Base-by-base conservation (phyloP, 305 asterid genomes). In the Ilex paraguariensis region DNA sequence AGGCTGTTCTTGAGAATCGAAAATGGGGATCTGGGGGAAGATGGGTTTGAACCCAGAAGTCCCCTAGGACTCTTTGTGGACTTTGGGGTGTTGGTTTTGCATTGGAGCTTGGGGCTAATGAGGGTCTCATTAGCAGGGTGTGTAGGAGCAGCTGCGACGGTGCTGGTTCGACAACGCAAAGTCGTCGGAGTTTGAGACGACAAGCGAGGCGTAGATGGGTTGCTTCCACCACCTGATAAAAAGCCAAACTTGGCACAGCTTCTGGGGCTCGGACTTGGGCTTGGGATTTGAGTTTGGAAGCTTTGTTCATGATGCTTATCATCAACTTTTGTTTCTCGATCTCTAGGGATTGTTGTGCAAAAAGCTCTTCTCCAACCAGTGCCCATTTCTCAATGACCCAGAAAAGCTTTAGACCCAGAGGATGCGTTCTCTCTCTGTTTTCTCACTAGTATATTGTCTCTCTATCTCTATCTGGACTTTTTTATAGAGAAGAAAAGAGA, bases 11-110 rank as follows among this genome's bases (percentile, higher is more conserved):
- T 90, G 77, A 93, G 78, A 71, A 90, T 73, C 36, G 95, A 81
- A 73, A 93, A 90, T 30, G 97, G 97, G 60, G 96, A 90, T 90
- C 98, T 90, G 2, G 98, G 98, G 32, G 98, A 92, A 36, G 98
- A 84, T 0, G 93, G 91, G 12, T 65, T 84, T 0, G 93, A 75
- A 56, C 72, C 69, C 10, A 73, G 67, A 11, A 73, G 58, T 59
- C 50, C 64, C 56, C 57, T 75, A 3, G 87, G 79, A 60, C 60
- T 70, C 45, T 73, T 75, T 21, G 64, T 39, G 40, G 77, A 66
- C 28, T 71, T 61, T 52, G 77, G 78, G 0, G 83, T 80, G 2
- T 73, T 70, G 5, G 86, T 85, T 73, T 66, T 79, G 78, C 95
- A 76, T 32, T 78, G 78, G 39, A 80, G 81, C 2, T 70, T 83